Base-by-base conservation (phyloP, 257 asterid genomes). In the Craterostigma plantagineum region DNA sequence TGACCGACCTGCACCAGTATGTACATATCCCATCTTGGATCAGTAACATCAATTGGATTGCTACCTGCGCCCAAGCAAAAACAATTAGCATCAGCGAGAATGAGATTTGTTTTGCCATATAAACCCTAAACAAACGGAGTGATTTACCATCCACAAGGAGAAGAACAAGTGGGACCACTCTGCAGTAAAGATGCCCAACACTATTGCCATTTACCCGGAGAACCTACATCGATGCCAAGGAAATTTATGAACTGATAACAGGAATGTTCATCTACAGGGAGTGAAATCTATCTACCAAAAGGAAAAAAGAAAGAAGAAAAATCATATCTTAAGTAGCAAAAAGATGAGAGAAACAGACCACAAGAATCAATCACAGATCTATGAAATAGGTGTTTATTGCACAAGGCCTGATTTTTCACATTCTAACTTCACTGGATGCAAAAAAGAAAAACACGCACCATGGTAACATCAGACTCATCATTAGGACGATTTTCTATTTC, bases 1-100 rank as follows among this genome's bases (percentile, higher is more conserved):
- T 57, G 67, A 39, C 51, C 52, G 35, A 65, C 76, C 65, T 48
- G 69, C 30, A 75, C 77, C 41, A 73, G 53, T 23, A 79, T 46
- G 58, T 79, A 90, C 43, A 90, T 77, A 67, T 83, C 84, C 95
- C 99, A 90, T n/a, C 68, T 58, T 50, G 86, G 84, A 77, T 83
- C 95, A 16, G 72, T 71, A 43, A 90, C 52, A 46, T 90, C 99
- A 56, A 90, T 90, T n/a, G 95, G 95, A 65, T 79, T 83, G 86
- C 99, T 77, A 51, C 95, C 95, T 90, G 86, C 35, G 55, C n/a
- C 49, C 70, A 23, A 68, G 60, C 38, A 54, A 44, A 14, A 47
- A 40, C 40, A 43, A 16, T 15, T 15, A 30, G 17, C 9, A 43
- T 3, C 2, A 12, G 10, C 4, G 48, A 0, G 34, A 11, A 43